phyloP scores from a whole-genome alignment of 768 basidiomycete genomes.

The Sporobolomyces roseus region DNA sequence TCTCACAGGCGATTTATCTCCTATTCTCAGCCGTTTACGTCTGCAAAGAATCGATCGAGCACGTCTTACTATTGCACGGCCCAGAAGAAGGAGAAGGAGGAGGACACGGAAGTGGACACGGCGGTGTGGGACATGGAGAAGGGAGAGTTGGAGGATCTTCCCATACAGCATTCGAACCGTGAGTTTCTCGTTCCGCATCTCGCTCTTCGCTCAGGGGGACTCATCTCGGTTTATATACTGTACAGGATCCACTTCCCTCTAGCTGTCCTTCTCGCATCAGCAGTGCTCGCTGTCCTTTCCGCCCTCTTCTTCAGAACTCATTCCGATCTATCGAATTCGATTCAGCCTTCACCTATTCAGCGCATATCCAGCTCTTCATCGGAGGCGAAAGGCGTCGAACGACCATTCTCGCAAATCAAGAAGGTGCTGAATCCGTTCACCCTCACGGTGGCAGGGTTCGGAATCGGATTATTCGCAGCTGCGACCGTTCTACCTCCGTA shows the following conservation, averaged over 20 bases:
- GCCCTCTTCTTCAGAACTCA: conserved; percentile 12
- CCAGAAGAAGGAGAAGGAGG: conserved; percentile 20
- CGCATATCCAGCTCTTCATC: background rate
- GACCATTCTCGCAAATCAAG: no score
- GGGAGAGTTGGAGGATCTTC: background rate
- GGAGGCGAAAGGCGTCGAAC: background rate
- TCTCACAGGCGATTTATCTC: conserved; percentile 87
- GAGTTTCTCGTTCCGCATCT: background rate
- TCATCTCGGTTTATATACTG: background rate
- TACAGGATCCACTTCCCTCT: conserved; percentile 15
- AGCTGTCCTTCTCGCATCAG: background rate
- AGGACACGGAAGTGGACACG: conserved; percentile 42
- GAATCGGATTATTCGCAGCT: conserved; percentile 57
- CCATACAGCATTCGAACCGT: conserved; percentile 12
- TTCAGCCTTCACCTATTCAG: background rate
- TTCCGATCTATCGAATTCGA: background rate
- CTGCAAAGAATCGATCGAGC: conserved; percentile 94
- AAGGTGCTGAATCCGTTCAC: conserved; percentile 69
- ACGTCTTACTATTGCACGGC: conserved; percentile 60
- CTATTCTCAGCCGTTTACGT: conserved; percentile 93
- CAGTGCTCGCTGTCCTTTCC: background rate
- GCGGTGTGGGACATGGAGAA: conserved; percentile 42
- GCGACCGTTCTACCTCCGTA: conserved; percentile 60
- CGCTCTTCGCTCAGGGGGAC: background rate
- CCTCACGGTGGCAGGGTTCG: conserved; percentile 61